Evolutionary conservation across 441 rosid species (phyloP), one percentile per base, ranked within the genome.

Genomic region (Brassica hybrid): DNA sequence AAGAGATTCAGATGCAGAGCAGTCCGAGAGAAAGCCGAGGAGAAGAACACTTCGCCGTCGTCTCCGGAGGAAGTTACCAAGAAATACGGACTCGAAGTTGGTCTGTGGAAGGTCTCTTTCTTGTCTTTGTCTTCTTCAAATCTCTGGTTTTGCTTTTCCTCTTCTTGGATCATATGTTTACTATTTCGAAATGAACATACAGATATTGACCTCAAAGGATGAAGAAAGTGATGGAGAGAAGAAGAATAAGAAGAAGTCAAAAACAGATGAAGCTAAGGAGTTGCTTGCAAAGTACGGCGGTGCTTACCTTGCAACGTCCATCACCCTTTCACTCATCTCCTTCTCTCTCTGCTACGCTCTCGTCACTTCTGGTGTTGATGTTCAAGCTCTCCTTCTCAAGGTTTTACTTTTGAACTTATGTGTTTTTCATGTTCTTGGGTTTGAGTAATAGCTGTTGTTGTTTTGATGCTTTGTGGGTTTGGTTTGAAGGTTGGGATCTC

Each of bases 31-130:
- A 85, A 88, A 76, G 75, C 89, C n/a, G 85, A 12, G 1, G 71
- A 84, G 0, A 70, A 65, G 9, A 70, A 65, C 50, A 50, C 48
- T 34, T 74, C 52, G 66, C 72, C 14, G 50, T 13, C 88, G 3
- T 32, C 82, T 34, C 88, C 87, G 0, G 98, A 94, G 52, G 97
- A 94, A 67, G 67, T 88, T 52, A 84, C 99, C 30, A 86, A 86
- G 84, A 92, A 91, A 79, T 94, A 89, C 78, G 99, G 98, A 43
- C 94, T 93, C 4, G 97, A 94, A 87, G 90, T 86, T 74, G 99
- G 96, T 71, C 86, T 93, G 27, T 94, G 97, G 97, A 87, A 91
- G 94, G 98, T 89, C 61, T 67, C 76, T 23, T 63, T 23, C 45
- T 43, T 2, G 0, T n/a, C 38, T 1, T 6, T 36, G 9, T 36